A percentile compares a stretch with the other conserved stretches of the same genome.
phyloP scores from a whole-genome alignment of 1,139 yeast species.

The Taphrina flavorubra region DNA sequence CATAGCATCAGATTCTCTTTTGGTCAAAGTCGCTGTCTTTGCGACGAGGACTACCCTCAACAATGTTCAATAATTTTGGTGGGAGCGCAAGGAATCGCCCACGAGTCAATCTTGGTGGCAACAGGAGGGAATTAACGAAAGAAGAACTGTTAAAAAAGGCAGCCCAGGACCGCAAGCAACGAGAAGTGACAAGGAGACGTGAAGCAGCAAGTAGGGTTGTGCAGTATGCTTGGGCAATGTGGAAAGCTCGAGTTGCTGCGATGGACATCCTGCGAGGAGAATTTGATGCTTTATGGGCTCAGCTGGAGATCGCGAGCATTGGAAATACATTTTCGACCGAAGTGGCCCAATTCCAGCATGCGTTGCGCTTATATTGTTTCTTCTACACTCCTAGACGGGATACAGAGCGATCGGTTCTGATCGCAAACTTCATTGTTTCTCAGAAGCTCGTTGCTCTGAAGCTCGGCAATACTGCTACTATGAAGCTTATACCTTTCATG shows the following conservation, averaged over 20 bases:
- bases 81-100: slow-evolving; percentile 36
- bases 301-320: background rate
- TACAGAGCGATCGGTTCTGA: background rate
- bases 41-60: background rate
- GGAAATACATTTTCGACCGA: background rate
- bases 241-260: slow-evolving; percentile 7
- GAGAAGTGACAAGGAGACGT: slow-evolving; percentile 31
- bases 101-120: slow-evolving; percentile 41
- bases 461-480: background rate
- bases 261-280: slow-evolving; percentile 19
- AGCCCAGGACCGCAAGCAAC: slow-evolving; percentile 30
- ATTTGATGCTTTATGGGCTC: background rate
- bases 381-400: slow-evolving; percentile 11
- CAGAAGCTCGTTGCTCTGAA: background rate
- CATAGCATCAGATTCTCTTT: background rate
- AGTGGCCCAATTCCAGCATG: background rate
- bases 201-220: slow-evolving; percentile 25
- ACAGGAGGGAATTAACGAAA: slow-evolving; percentile 11
- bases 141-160: slow-evolving; percentile 36
- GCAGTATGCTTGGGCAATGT: slow-evolving; percentile 19
- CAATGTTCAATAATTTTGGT: slow-evolving; percentile 40
- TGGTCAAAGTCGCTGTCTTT: too few species aligned
- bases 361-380: slow-evolving; percentile 7
- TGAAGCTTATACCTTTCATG: background rate
- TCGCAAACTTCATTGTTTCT: background rate